A percentile compares a stretch with the other conserved stretches of the same genome.
These are phyloP conservation scores for Teunomyces lycoperdinae DNA, from an alignment of 805 yeast genomes.

Conservation along the genomic window DNA sequence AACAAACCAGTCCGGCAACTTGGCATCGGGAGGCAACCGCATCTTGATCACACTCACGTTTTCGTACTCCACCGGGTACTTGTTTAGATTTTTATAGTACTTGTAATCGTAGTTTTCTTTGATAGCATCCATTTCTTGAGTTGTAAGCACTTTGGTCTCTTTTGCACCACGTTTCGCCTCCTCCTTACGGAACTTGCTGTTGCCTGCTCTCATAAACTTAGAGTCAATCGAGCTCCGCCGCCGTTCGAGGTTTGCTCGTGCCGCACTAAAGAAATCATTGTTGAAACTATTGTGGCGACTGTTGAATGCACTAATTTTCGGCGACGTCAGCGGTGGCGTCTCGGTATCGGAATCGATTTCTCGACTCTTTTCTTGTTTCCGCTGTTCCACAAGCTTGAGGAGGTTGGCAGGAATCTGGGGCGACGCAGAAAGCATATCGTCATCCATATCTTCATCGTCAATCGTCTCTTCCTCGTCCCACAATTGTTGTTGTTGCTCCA, in stretches of 20 bases:
- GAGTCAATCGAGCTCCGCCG: slow-evolving; percentile 35
- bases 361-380: slow-evolving; percentile 37
- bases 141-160: slow-evolving; percentile 8
- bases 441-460: slow-evolving; percentile 44
- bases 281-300: slow-evolving; percentile 22
- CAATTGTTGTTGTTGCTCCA: slow-evolving; percentile 7
- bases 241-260: slow-evolving; percentile 20
- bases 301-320: slow-evolving; percentile 16
- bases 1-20: slow-evolving; percentile 75
- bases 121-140: slow-evolving; percentile 10
- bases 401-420: slow-evolving; percentile 69
- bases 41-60: slow-evolving; percentile 41
- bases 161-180: not conserved
- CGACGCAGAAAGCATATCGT: slow-evolving; percentile 52
- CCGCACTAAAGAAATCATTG: slow-evolving; percentile 13
- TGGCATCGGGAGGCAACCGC: slow-evolving; percentile 57
- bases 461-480: slow-evolving; percentile 26
- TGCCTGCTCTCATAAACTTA: slow-evolving; percentile 16
- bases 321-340: slow-evolving; percentile 31
- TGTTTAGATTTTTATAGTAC: slow-evolving; percentile 43
- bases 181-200: slow-evolving; percentile 15
- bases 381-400: slow-evolving; percentile 51
- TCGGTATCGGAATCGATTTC: slow-evolving; percentile 15
- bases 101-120: slow-evolving; percentile 26
- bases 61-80: slow-evolving; percentile 28